Evolutionary conservation across 78 protist species (phyloP).

Genomic region (Ministeria vibrans): DNA sequence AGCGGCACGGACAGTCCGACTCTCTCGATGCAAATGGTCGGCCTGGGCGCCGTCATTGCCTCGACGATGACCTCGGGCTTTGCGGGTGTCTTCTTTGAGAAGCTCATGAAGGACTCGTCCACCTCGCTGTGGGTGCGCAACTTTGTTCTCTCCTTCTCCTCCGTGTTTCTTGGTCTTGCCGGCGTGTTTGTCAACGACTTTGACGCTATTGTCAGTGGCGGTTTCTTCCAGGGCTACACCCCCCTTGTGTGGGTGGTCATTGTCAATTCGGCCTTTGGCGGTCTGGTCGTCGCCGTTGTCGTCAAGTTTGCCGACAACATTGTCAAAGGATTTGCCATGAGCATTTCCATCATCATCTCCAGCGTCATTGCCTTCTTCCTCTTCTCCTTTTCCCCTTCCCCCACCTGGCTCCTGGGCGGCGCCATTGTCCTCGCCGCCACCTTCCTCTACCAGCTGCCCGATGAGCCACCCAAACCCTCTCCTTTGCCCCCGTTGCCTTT

Average conservation of each 20-base stretch:
- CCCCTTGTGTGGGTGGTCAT: neutral
- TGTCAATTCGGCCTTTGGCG: conserved; percentile 45
- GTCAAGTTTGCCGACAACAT: conserved; percentile 77
- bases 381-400: neutral
- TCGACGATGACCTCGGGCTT: conserved; percentile 44
- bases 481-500: too few relatives aligned
- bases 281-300: conserved; percentile 57
- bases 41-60: conserved; percentile 27
- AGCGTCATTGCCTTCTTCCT: neutral
- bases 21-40: neutral
- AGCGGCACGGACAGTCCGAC: neutral
- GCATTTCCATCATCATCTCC: conserved; percentile 7
- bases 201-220: conserved; percentile 7
- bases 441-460: neutral
- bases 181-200: conserved; percentile 3
- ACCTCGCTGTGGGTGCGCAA: conserved; percentile 50
- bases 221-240: conserved; percentile 39
- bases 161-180: neutral
- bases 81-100: conserved; percentile 67
- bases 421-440: neutral
- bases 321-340: conserved; percentile 7
- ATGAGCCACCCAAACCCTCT: neutral
- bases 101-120: conserved; percentile 35
- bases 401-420: neutral
- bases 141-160: conserved; percentile 36